Evolutionary conservation across 2,329 filamentous ascomycete species (phyloP).

Genomic region (Colletotrichum incanum): DNA sequence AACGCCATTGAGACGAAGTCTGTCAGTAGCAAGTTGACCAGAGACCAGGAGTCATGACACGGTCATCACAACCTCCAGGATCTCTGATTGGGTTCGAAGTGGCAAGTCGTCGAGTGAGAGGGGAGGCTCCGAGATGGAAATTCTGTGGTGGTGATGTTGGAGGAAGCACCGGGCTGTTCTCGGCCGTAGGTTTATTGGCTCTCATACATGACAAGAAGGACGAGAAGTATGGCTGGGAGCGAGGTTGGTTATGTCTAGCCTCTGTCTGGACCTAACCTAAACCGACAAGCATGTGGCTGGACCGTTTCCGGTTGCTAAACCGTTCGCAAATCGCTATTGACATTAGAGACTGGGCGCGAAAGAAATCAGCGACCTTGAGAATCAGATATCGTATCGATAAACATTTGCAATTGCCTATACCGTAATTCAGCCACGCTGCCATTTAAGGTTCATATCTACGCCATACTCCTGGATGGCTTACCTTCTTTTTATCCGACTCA

Average conservation of each 20-base stretch:
- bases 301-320: neutral
- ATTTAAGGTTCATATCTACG: no score
- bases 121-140: neutral
- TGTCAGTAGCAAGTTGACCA: neutral
- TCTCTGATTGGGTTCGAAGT: neutral
- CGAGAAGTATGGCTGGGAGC: neutral
- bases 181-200: neutral
- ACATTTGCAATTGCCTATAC: no score
- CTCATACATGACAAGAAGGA: neutral
- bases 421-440: no score
- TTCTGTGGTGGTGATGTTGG: neutral
- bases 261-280: neutral
- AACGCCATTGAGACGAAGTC: neutral
- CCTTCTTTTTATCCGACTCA: no score
- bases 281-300: neutral
- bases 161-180: neutral
- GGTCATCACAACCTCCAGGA: no score
- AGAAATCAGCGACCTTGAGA: no score
- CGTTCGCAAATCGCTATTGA: neutral
- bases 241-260: neutral
- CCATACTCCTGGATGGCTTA: no score
- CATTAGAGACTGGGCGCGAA: no score
- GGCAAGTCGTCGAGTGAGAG: neutral
- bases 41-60: neutral
- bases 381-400: no score